Evolutionary conservation across 768 basidiomycete species (phyloP), one percentile per base, ranked within the genome.

Genomic region (Royoungia palumana): DNA sequence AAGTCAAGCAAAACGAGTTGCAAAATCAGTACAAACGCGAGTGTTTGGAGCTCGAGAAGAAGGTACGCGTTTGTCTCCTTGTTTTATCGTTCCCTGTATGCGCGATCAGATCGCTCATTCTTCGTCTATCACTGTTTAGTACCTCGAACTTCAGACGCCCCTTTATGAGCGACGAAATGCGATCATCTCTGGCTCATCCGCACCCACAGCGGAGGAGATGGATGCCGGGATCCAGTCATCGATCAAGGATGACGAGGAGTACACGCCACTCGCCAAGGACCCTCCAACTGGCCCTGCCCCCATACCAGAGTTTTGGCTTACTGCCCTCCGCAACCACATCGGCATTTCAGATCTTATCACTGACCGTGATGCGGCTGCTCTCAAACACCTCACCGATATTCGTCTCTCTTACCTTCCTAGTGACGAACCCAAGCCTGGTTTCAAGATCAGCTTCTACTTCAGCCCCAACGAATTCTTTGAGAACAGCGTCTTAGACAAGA

Each of bases 251-350:
- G 84, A 94, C 55, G 81, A 77, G 24, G 77, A 84, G 0, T 86
- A 87, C 69, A 73, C 72, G 22, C 75, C 81, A 17, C 75, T 91
- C 13, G 72, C 82, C 46, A 77, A 74, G 51, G 82, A 79, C 49
- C 61, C 69, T 28, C 63, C 75, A 2, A 71, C 68, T 13, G 69
- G 72, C 32, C 66, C 60, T 53, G 75, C 42, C 40, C 58, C 62
- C 44, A 90, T 99, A 58, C 91, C 94, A 44, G 87, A 95, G 61
- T 99, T 99, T 79, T 99, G 95, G 95, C 83, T 96, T 60, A 98
- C 96, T 1, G 92, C 94, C 3, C 77, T 98, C 46, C 83, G 89
- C 56, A 98, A 96, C 71, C 94, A 98, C 68, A 69, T 87, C 46
- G 90, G 82, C 42, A 77, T 97, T 47, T 77, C 79, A 36, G 93